phyloP scores from a whole-genome alignment of 495 filamentous ascomycete species.

The Aspergillus coremiiformis region DNA sequence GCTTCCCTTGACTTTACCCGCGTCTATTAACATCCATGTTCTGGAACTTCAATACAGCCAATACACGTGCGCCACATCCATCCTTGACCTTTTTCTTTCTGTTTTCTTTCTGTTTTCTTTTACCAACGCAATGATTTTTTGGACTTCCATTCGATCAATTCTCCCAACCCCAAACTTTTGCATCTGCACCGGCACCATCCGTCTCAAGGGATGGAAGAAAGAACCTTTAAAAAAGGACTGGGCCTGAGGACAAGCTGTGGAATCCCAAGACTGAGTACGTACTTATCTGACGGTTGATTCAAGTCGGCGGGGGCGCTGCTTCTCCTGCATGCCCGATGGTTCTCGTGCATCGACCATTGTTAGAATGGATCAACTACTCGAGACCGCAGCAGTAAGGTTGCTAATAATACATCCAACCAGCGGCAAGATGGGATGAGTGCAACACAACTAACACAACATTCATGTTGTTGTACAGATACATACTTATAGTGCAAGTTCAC shows the following conservation, averaged over 20 bases:
- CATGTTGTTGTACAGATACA: too few relatives aligned
- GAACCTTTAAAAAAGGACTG: not conserved
- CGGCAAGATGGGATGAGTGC: slow-evolving; percentile 11
- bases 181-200: not conserved
- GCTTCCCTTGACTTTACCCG: too few relatives aligned
- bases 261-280: slow-evolving; percentile 9
- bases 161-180: not conserved
- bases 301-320: slow-evolving; percentile 19
- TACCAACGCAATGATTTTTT: too few relatives aligned
- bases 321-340: slow-evolving; percentile 21
- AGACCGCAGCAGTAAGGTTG: not conserved
- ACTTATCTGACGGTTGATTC: slow-evolving; percentile 24
- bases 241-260: not conserved
- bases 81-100: not conserved
- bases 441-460: too few relatives aligned
- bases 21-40: not conserved
- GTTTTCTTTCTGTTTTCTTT: too few relatives aligned
- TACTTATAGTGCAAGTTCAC: slow-evolving; percentile 8
- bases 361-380: slow-evolving; percentile 7
- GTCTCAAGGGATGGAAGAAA: not conserved
- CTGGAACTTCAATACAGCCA: not conserved
- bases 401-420: slow-evolving; percentile 14
- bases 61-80: not conserved
- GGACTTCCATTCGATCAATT: not conserved
- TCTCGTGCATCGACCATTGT: slow-evolving; percentile 21